Evolutionary conservation across 2,329 filamentous ascomycete species (phyloP).

Genomic region (Stachybotrys echinatus): DNA sequence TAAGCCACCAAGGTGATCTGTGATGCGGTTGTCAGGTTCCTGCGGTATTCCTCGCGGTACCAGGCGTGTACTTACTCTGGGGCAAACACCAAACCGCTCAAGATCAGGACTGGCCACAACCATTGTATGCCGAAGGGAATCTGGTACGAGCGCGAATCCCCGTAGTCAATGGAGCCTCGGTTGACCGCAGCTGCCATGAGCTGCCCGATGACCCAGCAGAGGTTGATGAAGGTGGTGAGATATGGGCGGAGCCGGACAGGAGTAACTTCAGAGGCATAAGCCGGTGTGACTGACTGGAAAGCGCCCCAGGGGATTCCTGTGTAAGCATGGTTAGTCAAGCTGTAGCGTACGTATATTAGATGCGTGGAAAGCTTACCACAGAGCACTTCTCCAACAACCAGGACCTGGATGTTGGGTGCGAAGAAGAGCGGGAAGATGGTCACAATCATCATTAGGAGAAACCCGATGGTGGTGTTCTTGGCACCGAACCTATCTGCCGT

Average conservation of each 20-base stretch:
- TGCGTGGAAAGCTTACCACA: too few relatives aligned
- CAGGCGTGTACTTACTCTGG: conserved; percentile 31
- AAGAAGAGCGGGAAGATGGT: conserved; percentile 53
- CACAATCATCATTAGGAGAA: conserved; percentile 37
- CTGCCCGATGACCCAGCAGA: conserved; percentile 54
- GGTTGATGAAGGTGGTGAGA: conserved; percentile 50
- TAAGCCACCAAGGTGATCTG: conserved; percentile 45
- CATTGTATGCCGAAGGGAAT: conserved; percentile 48
- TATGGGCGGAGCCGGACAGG: conserved; percentile 44
- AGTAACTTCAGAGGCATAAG: conserved; percentile 49
- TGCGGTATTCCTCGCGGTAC: not conserved
- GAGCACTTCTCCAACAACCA: conserved; percentile 45
- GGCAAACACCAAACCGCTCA: conserved; percentile 37
- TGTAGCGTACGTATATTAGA: not conserved
- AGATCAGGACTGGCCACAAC: conserved; percentile 44
- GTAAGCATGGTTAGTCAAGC: conserved; percentile 9
- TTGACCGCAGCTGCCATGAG: conserved; percentile 44
- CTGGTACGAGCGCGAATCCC: conserved; percentile 42
- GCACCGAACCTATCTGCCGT: conserved; percentile 45
- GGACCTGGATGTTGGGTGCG: conserved; percentile 37
- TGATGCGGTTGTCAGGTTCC: not conserved
- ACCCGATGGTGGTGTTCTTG: conserved; percentile 41
- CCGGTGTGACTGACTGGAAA: conserved; percentile 45
- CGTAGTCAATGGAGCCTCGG: conserved; percentile 30
- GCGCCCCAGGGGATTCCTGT: conserved; percentile 48